Conservation (phyloP, 2,329 filamentous ascomycete species). For the Apiospora sp. region DNA sequence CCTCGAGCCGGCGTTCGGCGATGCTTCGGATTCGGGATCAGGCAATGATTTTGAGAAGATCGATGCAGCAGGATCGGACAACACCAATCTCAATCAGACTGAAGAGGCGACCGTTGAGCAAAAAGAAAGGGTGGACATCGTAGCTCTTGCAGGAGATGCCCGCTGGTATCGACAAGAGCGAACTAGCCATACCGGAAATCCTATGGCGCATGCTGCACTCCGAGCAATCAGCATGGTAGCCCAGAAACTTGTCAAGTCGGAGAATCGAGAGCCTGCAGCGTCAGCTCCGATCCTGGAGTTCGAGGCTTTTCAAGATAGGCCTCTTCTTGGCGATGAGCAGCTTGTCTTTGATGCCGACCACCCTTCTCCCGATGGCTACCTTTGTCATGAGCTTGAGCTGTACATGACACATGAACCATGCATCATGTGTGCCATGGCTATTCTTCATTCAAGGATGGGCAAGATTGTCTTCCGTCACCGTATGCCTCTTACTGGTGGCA, state of each 20-base stretch:
- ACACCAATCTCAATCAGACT: slow-evolving; percentile 24
- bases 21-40: slow-evolving; percentile 15
- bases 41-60: slow-evolving; percentile 25
- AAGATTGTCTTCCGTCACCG: slow-evolving; percentile 81
- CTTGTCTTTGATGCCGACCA: slow-evolving; percentile 70
- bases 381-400: slow-evolving; percentile 92
- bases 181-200: slow-evolving; percentile 66
- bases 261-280: slow-evolving; percentile 51
- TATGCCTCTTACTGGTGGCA: slow-evolving; percentile 82
- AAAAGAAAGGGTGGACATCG: slow-evolving; percentile 57
- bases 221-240: slow-evolving; percentile 86
- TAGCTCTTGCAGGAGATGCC: slow-evolving; percentile 80
- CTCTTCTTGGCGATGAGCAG: slow-evolving; percentile 72
- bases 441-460: slow-evolving; percentile 91
- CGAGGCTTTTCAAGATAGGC: slow-evolving; percentile 72
- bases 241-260: slow-evolving; percentile 66
- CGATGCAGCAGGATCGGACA: slow-evolving; percentile 26
- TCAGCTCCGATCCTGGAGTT: slow-evolving; percentile 56
- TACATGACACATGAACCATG: slow-evolving; percentile 97
- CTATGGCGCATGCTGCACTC: slow-evolving; percentile 80
- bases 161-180: slow-evolving; percentile 68
- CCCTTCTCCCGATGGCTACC: slow-evolving; percentile 79
- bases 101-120: slow-evolving; percentile 38
- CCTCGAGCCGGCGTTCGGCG: slow-evolving; percentile 23
- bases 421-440: slow-evolving; percentile 95